Conservation (phyloP, 2,329 filamentous ascomycete species). For the Xylariales sp. region DNA sequence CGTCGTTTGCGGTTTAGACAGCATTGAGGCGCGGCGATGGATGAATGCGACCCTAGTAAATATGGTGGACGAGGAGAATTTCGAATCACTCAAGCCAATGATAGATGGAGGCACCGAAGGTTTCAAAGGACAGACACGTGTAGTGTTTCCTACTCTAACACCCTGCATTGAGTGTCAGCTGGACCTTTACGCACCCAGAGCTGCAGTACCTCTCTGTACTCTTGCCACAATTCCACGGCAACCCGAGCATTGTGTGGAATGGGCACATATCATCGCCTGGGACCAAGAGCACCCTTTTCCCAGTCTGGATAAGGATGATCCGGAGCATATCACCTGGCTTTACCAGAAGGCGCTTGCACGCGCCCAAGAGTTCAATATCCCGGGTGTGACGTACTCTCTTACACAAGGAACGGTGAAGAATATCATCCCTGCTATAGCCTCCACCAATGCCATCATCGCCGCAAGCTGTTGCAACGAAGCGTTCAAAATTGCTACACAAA, state of each 20-base stretch:
- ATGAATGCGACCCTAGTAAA: slow-evolving; percentile 92
- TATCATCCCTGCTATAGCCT: slow-evolving; percentile 97
- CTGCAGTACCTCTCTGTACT: slow-evolving; percentile 94
- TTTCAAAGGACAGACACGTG: slow-evolving; percentile 95
- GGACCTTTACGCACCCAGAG: slow-evolving; percentile 96
- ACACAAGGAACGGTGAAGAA: slow-evolving; percentile 99
- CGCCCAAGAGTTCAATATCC: slow-evolving; percentile 82
- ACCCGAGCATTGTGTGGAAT: slow-evolving; percentile 97
- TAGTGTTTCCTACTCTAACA: slow-evolving; percentile 86
- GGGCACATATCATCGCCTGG: slow-evolving; percentile 98
- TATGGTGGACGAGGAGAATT: slow-evolving; percentile 79
- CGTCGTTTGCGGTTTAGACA: slow-evolving; percentile 90
- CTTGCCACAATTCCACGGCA: slow-evolving; percentile 94
- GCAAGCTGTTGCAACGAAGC: slow-evolving; percentile 96
- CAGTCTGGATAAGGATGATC: slow-evolving; percentile 88
- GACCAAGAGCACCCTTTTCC: slow-evolving; percentile 80
- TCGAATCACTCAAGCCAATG: slow-evolving; percentile 84
- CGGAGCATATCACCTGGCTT: slow-evolving; percentile 96
- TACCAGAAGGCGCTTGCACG: slow-evolving; percentile 79
- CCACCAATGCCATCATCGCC: slow-evolving; percentile 94
- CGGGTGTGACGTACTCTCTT: slow-evolving; percentile 88
- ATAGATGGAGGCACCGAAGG: slow-evolving; percentile 96
- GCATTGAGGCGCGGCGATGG: slow-evolving; percentile 96
- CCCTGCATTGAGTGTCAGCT: slow-evolving; percentile 98
- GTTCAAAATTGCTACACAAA: slow-evolving; percentile 82